Evolutionary conservation across 1,284 basidiomycete genomes (phyloP).

Genomic region (Mycosarcoma mackinlayi): DNA sequence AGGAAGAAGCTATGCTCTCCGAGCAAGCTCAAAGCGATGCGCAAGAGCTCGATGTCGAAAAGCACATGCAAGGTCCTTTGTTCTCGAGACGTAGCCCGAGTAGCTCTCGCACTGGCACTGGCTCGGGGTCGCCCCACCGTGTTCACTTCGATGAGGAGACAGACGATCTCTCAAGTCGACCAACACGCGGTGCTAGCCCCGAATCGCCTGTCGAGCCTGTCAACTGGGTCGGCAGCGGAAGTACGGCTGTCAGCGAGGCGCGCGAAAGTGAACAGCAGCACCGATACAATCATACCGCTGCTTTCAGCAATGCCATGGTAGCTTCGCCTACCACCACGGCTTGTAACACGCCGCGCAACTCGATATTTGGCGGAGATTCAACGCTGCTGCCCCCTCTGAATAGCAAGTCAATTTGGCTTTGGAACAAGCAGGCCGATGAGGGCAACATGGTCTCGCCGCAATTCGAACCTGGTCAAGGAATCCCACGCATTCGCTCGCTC

Average conservation of each 20-base stretch:
- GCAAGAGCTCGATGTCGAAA: slow-evolving; percentile 31
- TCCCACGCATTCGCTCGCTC: neutral
- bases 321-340: slow-evolving; percentile 47
- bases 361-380: slow-evolving; percentile 27
- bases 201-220: slow-evolving; percentile 32
- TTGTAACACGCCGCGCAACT: slow-evolving; percentile 50
- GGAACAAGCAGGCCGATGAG: slow-evolving; percentile 21
- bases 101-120: slow-evolving; percentile 15
- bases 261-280: neutral
- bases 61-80: slow-evolving; percentile 14
- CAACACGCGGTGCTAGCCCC: slow-evolving; percentile 15
- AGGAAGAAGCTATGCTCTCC: slow-evolving; percentile 39
- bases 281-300: neutral
- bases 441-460: neutral
- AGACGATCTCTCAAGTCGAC: neutral
- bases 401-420: slow-evolving; percentile 31
- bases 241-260: slow-evolving; percentile 18
- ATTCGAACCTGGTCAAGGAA: neutral
- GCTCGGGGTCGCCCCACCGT: slow-evolving; percentile 33
- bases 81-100: slow-evolving; percentile 6
- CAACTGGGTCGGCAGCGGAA: slow-evolving; percentile 39
- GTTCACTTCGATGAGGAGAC: slow-evolving; percentile 44
- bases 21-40: slow-evolving; percentile 33
- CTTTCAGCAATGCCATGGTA: slow-evolving; percentile 8
- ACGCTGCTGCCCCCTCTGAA: slow-evolving; percentile 6